phyloP scores from a whole-genome alignment of 768 basidiomycete genomes.

The Pleurotus salmoneostramineus region DNA sequence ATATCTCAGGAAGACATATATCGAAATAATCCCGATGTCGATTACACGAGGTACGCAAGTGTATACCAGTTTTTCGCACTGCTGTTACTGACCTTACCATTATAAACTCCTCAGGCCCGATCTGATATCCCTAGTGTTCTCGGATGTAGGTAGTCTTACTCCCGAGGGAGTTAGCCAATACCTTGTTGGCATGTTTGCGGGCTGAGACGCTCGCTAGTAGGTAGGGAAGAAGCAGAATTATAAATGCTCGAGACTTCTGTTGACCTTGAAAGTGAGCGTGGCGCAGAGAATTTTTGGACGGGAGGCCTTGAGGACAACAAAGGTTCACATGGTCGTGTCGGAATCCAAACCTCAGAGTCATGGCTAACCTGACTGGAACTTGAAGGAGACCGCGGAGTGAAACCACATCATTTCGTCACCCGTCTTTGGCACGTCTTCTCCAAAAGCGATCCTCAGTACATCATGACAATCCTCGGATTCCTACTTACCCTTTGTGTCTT shows the following conservation, averaged over 20 bases:
- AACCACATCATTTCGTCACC: too few species aligned
- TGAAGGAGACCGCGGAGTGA: too few species aligned
- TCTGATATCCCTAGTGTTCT: conserved; percentile 90
- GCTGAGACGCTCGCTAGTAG: conserved; percentile 25
- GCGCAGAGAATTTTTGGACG: background rate
- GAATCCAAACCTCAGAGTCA: background rate
- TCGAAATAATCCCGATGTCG: conserved; percentile 84
- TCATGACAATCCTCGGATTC: too few species aligned
- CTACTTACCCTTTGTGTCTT: too few species aligned
- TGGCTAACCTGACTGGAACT: background rate
- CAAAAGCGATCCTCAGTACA: too few species aligned
- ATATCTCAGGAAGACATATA: conserved; percentile 85
- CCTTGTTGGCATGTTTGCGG: conserved; percentile 92
- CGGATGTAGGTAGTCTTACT: conserved; percentile 89
- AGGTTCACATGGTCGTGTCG: background rate
- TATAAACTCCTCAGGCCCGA: conserved; percentile 58
- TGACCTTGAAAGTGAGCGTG: background rate
- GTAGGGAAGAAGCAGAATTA: background rate
- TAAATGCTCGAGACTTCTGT: background rate
- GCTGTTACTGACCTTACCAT: conserved; percentile 1
- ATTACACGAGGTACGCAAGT: conserved; percentile 77
- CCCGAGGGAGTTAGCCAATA: conserved; percentile 95
- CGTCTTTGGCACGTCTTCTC: background rate
- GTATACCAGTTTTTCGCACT: background rate
- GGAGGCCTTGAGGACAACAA: background rate